Percentiles rank a stretch among this genome's conserved stretches.
phyloP scores from a whole-genome alignment of 495 filamentous ascomycete species.

The Aspergillus ellipticus region DNA sequence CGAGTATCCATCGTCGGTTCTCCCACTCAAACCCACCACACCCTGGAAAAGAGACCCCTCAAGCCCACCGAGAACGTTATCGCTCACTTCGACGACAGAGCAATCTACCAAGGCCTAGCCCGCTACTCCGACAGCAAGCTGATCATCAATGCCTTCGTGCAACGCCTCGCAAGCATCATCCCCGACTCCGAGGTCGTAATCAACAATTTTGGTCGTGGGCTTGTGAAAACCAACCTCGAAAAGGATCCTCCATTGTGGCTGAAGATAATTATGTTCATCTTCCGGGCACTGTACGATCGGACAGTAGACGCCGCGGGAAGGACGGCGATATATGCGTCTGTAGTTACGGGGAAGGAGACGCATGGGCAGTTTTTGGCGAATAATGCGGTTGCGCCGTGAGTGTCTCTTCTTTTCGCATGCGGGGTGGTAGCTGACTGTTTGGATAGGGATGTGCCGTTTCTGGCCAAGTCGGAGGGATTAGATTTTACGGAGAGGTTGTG shows the following conservation, averaged over 20 bases:
- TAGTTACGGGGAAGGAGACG: not conserved
- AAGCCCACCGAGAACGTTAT: slow-evolving; percentile 7
- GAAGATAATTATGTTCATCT: not conserved
- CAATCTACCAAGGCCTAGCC: not conserved
- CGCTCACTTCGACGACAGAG: slow-evolving; percentile 17
- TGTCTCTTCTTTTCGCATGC: not conserved
- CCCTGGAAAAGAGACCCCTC: not conserved
- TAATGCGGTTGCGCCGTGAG: not conserved
- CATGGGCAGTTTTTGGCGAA: not conserved
- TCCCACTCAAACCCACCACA: not conserved
- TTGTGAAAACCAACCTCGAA: not conserved
- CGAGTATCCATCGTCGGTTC: slow-evolving; percentile 20
- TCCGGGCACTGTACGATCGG: not conserved
- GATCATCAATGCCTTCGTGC: slow-evolving; percentile 21
- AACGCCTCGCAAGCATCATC: slow-evolving; percentile 11
- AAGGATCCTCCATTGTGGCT: not conserved
- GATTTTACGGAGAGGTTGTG: too few relatives aligned
- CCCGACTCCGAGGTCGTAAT: not conserved
- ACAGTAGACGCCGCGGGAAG: not conserved
- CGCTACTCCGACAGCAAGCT: slow-evolving; percentile 28
- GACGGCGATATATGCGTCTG: not conserved
- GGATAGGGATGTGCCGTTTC: too few relatives aligned
- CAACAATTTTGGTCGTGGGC: not conserved
- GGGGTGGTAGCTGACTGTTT: too few relatives aligned
- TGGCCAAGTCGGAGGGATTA: too few relatives aligned